phyloP scores from a whole-genome alignment of 768 basidiomycete genomes.

The Mrakia hoshinonis region DNA sequence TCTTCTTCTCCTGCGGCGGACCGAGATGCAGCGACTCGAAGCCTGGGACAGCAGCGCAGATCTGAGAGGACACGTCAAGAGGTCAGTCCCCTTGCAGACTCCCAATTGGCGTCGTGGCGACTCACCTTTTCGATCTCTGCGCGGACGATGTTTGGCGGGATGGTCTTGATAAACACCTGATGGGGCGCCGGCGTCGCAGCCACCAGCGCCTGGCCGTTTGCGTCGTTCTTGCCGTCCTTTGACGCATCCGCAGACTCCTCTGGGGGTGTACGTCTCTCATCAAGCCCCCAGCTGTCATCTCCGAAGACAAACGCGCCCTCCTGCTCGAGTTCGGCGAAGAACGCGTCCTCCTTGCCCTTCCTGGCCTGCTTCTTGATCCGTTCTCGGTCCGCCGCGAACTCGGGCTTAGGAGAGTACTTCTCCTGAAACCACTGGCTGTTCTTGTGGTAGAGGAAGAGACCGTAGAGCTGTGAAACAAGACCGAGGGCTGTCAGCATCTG shows the following conservation, averaged over 20 bases:
- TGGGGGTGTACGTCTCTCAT: background rate
- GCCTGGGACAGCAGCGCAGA: slow-evolving; percentile 65
- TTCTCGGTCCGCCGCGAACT: slow-evolving; percentile 61
- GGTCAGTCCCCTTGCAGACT: background rate
- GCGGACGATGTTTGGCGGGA: slow-evolving; percentile 85
- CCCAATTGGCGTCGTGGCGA: slow-evolving; percentile 26
- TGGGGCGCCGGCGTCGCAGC: slow-evolving; percentile 32
- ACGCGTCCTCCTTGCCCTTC: slow-evolving; percentile 61
- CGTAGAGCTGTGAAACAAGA: slow-evolving; percentile 62
- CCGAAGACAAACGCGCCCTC: slow-evolving; percentile 66
- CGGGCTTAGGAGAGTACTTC: slow-evolving; percentile 75
- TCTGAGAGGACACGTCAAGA: slow-evolving; percentile 45
- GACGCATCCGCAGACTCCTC: background rate
- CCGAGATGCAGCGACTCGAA: slow-evolving; percentile 82
- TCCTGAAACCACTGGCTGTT: slow-evolving; percentile 96
- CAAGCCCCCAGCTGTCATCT: slow-evolving; percentile 31
- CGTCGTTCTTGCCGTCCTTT: slow-evolving; percentile 27
- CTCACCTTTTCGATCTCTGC: slow-evolving; percentile 79
- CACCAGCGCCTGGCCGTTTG: slow-evolving; percentile 29
- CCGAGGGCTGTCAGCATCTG: background rate
- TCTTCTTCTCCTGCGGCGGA: slow-evolving; percentile 84
- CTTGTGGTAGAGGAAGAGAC: slow-evolving; percentile 90
- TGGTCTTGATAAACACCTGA: slow-evolving; percentile 85
- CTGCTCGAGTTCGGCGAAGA: slow-evolving; percentile 73
- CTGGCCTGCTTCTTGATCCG: slow-evolving; percentile 78